Evolutionary conservation across 2,329 filamentous ascomycete species (phyloP).

Genomic region (Epichloe bromicola): DNA sequence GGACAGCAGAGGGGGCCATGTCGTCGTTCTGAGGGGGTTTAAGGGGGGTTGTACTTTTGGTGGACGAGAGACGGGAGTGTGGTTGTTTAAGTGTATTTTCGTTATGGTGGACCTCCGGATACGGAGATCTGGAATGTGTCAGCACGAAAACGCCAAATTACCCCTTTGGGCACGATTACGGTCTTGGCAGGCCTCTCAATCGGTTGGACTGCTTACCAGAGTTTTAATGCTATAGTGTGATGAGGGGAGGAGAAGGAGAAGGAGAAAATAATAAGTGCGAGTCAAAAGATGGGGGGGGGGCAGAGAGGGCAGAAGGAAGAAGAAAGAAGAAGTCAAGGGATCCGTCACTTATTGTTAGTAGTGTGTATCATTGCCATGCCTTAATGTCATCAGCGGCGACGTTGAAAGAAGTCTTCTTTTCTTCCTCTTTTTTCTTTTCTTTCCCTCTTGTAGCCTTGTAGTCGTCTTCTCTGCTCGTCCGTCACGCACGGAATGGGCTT

Average conservation of each 20-base stretch:
- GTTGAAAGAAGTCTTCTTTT: background rate
- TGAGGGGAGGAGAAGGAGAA: too few species aligned
- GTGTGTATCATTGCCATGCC: too few species aligned
- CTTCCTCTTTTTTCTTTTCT: background rate
- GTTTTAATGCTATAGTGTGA: background rate
- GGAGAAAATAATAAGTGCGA: too few species aligned
- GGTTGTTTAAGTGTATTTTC: background rate
- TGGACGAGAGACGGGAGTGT: background rate
- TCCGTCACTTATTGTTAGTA: too few species aligned
- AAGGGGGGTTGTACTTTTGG: too few species aligned
- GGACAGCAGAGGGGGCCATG: constrained; percentile 36
- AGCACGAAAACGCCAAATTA: background rate
- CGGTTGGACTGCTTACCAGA: background rate
- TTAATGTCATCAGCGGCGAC: background rate
- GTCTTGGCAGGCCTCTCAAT: background rate
- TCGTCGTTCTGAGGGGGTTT: background rate
- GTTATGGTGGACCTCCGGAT: background rate
- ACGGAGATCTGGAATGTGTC: background rate
- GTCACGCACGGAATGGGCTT: too few species aligned
- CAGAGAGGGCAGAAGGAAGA: too few species aligned
- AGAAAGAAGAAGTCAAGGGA: too few species aligned
- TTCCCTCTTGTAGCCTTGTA: background rate
- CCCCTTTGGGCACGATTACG: background rate
- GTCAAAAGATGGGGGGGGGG: too few species aligned
- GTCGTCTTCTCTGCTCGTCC: background rate